phyloP scores from a whole-genome alignment of 2,329 filamentous ascomycete species.

The Beauveria sp. region DNA sequence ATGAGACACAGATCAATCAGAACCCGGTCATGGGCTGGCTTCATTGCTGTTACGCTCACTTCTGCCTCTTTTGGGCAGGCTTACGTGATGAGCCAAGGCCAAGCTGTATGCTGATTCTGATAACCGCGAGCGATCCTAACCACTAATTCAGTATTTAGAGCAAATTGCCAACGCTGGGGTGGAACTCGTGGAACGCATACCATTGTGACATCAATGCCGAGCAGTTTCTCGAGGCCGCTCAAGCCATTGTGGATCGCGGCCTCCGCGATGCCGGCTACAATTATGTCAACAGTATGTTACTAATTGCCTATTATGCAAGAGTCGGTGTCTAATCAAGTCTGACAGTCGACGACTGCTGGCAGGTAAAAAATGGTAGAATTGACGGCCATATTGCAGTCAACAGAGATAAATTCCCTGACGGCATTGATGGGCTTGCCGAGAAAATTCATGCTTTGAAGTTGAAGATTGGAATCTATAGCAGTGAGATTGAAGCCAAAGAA shows the following conservation, averaged over 20 bases:
- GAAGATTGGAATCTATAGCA: conserved; percentile 56
- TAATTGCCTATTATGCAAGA: too few relatives aligned
- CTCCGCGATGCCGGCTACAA: conserved; percentile 46
- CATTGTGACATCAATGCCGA: conserved; percentile 42
- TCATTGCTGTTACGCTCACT: background rate
- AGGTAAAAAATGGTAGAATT: conserved; percentile 30
- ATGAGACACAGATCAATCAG: background rate
- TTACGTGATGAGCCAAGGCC: background rate
- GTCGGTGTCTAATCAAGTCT: background rate
- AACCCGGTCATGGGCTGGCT: background rate
- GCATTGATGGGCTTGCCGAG: conserved; percentile 45
- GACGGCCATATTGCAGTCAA: conserved; percentile 40
- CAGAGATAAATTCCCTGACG: conserved; percentile 45
- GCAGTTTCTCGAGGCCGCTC: conserved; percentile 38
- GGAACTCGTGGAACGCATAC: conserved; percentile 47
- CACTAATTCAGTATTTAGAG: background rate
- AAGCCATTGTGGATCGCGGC: conserved; percentile 39
- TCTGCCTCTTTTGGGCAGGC: background rate
- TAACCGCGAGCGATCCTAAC: too few relatives aligned
- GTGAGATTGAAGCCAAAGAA: background rate
- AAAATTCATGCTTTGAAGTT: conserved; percentile 48
- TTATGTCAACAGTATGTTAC: conserved; percentile 39
- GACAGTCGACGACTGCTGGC: conserved; percentile 55
- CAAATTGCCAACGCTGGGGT: conserved; percentile 32
- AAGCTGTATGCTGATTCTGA: background rate